Base-by-base conservation (phyloP, 306 rosid species). In the Vigna mungo region DNA sequence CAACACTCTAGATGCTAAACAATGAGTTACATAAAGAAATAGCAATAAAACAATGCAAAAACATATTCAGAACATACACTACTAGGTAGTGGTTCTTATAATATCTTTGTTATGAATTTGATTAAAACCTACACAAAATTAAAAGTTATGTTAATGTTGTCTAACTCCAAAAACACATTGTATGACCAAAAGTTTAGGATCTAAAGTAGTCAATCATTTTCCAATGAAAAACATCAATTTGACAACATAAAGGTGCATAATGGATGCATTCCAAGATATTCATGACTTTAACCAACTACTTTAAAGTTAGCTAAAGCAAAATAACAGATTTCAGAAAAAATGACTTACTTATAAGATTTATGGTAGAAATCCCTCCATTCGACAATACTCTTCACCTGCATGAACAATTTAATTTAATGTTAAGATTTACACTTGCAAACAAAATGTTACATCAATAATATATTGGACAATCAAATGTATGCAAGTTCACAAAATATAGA, bases 281-380 rank as follows among this genome's bases (percentile, higher is more conserved):
- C 30, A 60, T 75, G 39, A 10, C 62, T 51, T 65, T 47, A 34
- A 82, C 39, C 47, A 75, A 56, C 70, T 23, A 76, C 36, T 72
- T 30, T 0, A 30, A 30, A 30, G 34, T 30, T 30, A 30, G 5
- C 34, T 30, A 30, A 30, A 30, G 34, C 5, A 30, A 30, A 64
- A 55, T 37, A 67, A 16, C 32, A 18, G 30, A 82, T 75, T 67
- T 71, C 41, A 23, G 68, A 66, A 75, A 72, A 58, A 64, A 71
- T 41, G 52, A 84, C 98, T 92, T 79, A 94, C 98, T 53, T 92
- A 84, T 94, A 92, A 65, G 83, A 81, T 88, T 82, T 84, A 60
- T 66, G 47, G 85, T 94, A 94, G 89, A 94, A 94, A 78, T 86
- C 92, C 80, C 97, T 87, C 98, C 98, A 94, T 41, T 89, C 98